Evolutionary conservation across 1,284 basidiomycete genomes (phyloP), one percentile per base, ranked within the genome.

Genomic region (Austropuccinia psidii): DNA sequence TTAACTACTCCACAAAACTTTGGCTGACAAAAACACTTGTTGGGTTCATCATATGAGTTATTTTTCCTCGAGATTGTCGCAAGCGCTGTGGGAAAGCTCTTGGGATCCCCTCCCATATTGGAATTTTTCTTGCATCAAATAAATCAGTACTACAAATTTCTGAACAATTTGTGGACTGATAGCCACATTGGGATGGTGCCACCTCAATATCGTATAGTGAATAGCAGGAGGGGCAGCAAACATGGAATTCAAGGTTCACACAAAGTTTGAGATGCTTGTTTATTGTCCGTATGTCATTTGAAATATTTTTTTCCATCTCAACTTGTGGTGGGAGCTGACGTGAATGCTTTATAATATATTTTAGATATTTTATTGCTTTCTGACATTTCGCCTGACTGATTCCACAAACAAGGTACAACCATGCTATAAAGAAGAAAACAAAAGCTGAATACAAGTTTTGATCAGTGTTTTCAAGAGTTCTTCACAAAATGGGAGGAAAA

Each of bases 371-470:
- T 13, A 66, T 31, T 4, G 64, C 64, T n/a, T 52, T 15, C 9
- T 31, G 27, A 41, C 64, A 66, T 54, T 54, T 66, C 2, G 29
- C 29, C 17, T 66, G 64, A 37, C 64, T 66, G 1, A 66, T 21
- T 24, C 64, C 64, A 27, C 64, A 66, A 29, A 15, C 31, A 1
- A 66, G 35, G 19, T 66, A 29, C 17, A 66, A 47, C 64, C 64
- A 66, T 21, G 64, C 64, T 33, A 52, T 37, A n/a, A 66, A 66
- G 45, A 13, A 64, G 31, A 64, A 33, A 47, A 64, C n/a, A 19
- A 27, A 64, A 27, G 29, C 61, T 64, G 21, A n/a, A n/a, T n/a
- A n/a, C n/a, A n/a, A n/a, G n/a, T n/a, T n/a, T n/a, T n/a, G n/a
- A n/a, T n/a, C n/a, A n/a, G n/a, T n/a, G n/a, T n/a, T n/a, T n/a